phyloP scores from a whole-genome alignment of 2,329 filamentous ascomycete genomes.

The Curvularia eragrostidis region DNA sequence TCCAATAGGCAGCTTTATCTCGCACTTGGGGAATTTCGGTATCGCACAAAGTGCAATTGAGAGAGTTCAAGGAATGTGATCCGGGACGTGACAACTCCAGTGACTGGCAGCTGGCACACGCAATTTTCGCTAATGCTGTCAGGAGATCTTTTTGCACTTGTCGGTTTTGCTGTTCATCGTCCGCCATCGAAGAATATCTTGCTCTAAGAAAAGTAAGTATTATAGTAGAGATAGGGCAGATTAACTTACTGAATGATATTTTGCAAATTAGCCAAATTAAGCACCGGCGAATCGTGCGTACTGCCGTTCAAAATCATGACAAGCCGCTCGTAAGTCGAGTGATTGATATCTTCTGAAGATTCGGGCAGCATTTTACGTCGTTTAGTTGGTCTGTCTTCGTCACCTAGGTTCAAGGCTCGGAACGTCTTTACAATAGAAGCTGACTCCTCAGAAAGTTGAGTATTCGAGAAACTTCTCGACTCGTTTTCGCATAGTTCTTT shows the following conservation, averaged over 20 bases:
- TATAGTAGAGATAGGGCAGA: too few relatives aligned
- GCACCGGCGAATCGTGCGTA: constrained; percentile 28
- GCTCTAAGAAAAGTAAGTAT: constrained; percentile 29
- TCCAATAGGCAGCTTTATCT: constrained; percentile 32
- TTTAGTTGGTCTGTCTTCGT: constrained; percentile 38
- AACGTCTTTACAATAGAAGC: constrained; percentile 25
- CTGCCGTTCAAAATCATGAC: constrained; percentile 33
- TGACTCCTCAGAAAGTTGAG: constrained; percentile 32
- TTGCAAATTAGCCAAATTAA: constrained; percentile 32
- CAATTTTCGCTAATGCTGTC: constrained; percentile 38
- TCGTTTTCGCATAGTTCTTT: constrained; percentile 30
- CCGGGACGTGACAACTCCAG: constrained; percentile 15
- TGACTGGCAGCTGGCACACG: constrained; percentile 43
- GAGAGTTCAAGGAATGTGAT: constrained; percentile 20
- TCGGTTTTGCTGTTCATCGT: constrained; percentile 26
- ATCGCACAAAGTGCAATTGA: constrained; percentile 40
- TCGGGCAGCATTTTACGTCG: constrained; percentile 34
- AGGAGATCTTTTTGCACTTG: constrained; percentile 34
- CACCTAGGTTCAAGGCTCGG: constrained; percentile 22
- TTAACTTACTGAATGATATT: constrained; percentile 37
- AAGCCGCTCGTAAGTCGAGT: constrained; percentile 29
- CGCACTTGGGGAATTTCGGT: constrained; percentile 3
- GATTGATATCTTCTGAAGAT: constrained; percentile 20
- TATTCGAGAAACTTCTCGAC: constrained; percentile 30
- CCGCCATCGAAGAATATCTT: constrained; percentile 29